These are phyloP conservation scores for Fusarium sp. DNA, from an alignment of 2,329 filamentous ascomycete species.

Conservation along the genomic window DNA sequence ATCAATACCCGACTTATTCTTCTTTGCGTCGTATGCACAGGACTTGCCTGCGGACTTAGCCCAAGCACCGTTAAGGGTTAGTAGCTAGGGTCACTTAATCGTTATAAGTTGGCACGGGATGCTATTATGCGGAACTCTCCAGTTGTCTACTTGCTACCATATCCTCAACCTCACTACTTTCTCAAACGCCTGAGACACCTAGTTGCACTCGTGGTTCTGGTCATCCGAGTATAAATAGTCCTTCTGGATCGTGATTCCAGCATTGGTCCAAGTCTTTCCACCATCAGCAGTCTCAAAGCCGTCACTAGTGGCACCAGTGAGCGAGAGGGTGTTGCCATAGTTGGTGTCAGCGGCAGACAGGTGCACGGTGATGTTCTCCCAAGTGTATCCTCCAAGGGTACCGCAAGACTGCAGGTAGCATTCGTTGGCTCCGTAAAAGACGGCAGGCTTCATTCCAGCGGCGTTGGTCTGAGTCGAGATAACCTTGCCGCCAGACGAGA, in stretches of 20 bases:
- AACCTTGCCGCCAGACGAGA: conserved; percentile 16
- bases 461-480: conserved; percentile 27
- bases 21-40: too few relatives aligned
- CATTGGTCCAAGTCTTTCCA: conserved; percentile 25
- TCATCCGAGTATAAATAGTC: conserved; percentile 26
- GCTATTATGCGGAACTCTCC: background rate
- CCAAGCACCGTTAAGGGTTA: too few relatives aligned
- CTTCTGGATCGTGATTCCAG: conserved; percentile 17
- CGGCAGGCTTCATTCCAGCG: conserved; percentile 26
- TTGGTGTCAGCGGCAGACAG: conserved; percentile 14
- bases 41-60: too few relatives aligned
- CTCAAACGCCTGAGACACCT: background rate
- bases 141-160: background rate
- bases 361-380: conserved; percentile 20
- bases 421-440: conserved; percentile 28
- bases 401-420: conserved; percentile 27
- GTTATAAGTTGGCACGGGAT: too few relatives aligned
- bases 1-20: too few relatives aligned
- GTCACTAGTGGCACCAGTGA: conserved; percentile 6
- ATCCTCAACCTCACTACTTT: background rate
- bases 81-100: too few relatives aligned
- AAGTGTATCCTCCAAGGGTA: conserved; percentile 12
- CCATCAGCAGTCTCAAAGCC: conserved; percentile 18
- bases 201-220: conserved; percentile 22
- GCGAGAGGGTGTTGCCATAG: conserved; percentile 18